These are phyloP conservation scores for Malassezia japonica DNA, from an alignment of 1,284 basidiomycete genomes.

Conservation along the genomic window DNA sequence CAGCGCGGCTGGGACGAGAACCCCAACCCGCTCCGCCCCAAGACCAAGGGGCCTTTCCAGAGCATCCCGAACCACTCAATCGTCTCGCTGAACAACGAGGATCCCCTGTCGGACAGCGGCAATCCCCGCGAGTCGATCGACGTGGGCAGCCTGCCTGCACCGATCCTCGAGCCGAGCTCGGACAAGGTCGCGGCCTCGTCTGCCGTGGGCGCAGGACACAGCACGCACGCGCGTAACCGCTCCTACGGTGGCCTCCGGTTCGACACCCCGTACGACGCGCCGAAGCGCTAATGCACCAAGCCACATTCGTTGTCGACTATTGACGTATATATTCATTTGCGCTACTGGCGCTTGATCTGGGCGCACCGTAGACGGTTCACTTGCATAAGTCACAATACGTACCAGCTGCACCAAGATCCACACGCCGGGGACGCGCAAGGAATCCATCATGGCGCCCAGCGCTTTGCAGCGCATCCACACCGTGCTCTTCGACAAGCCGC, in stretches of 20 bases:
- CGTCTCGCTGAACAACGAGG: constrained; percentile 4
- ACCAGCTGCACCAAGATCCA: constrained; percentile 9
- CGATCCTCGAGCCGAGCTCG: not conserved
- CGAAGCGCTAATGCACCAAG: not conserved
- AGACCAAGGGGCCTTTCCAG: constrained; percentile 2
- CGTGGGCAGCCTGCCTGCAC: constrained; percentile 8
- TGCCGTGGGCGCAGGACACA: not conserved
- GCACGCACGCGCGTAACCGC: constrained; percentile 16
- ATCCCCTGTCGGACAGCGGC: constrained; percentile 1
- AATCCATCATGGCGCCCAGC: constrained; percentile 6
- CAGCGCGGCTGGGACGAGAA: constrained; percentile 12
- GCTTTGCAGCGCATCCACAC: constrained; percentile 5
- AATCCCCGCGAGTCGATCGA: constrained; percentile 4
- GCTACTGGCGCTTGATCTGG: not conserved
- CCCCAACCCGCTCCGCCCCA: not conserved
- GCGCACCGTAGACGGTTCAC: constrained; percentile 12
- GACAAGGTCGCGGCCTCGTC: constrained; percentile 7
- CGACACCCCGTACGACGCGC: constrained; percentile 5
- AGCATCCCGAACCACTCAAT: constrained; percentile 11
- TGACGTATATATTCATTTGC: too few species aligned
- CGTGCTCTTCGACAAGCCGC: not conserved
- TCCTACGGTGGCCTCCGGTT: constrained; percentile 4
- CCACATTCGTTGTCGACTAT: too few species aligned
- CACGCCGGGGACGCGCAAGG: constrained; percentile 10
- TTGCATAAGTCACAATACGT: not conserved